Evolutionary conservation across 2,329 filamentous ascomycete genomes (phyloP).

Genomic region (Sporothrix inflata): DNA sequence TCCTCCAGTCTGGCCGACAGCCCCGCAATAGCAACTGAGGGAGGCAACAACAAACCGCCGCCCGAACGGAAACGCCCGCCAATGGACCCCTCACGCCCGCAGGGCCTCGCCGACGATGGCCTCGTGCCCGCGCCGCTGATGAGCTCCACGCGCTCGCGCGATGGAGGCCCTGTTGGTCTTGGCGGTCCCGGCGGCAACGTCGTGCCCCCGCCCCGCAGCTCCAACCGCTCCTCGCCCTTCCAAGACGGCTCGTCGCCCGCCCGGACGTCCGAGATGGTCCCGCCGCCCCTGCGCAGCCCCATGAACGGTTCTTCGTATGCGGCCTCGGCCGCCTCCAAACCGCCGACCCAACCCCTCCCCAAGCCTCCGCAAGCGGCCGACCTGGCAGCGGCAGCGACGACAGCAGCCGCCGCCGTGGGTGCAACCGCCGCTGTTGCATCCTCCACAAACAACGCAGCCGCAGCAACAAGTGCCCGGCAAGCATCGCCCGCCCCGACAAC

Average conservation of each 20-base stretch:
- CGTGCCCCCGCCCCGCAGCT: conserved; percentile 54
- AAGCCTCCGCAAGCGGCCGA: conserved; percentile 18
- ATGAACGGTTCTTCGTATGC: conserved; percentile 23
- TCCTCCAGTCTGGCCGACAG: conserved; percentile 36
- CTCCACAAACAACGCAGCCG: background rate
- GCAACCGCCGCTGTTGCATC: background rate
- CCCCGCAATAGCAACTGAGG: conserved; percentile 30
- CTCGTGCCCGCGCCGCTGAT: conserved; percentile 62
- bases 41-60: conserved; percentile 46
- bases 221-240: conserved; percentile 30
- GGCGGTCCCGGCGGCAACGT: conserved; percentile 36
- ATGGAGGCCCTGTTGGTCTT: conserved; percentile 32
- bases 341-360: conserved; percentile 24
- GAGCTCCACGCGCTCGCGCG: conserved; percentile 50
- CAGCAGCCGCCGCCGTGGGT: background rate
- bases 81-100: conserved; percentile 63
- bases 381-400: background rate
- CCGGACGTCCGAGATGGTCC: conserved; percentile 19
- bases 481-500: conserved; percentile 24
- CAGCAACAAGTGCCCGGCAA: background rate
- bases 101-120: conserved; percentile 52
- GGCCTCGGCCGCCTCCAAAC: conserved; percentile 22
- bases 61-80: conserved; percentile 69
- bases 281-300: conserved; percentile 31
- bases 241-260: conserved; percentile 10